Evolutionary conservation across 768 basidiomycete species (phyloP).

Genomic region (Podaxis sp.): DNA sequence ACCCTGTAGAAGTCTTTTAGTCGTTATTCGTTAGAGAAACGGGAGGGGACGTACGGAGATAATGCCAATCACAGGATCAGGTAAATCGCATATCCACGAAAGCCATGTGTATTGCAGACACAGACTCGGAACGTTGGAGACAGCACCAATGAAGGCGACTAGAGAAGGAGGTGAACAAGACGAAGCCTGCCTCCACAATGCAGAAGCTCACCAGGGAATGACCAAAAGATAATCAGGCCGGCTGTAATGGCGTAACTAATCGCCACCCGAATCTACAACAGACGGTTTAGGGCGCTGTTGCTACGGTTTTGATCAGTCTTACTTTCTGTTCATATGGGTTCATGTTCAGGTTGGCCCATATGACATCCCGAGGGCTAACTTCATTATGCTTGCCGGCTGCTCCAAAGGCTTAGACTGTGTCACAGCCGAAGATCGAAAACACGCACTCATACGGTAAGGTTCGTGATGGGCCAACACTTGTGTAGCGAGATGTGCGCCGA

Average conservation of each 20-base stretch:
- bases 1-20: conserved; percentile 41
- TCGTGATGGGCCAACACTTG: conserved; percentile 75
- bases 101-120: conserved; percentile 67
- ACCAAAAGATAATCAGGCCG: conserved; percentile 83
- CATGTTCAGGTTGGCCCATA: conserved; percentile 87
- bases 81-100: conserved; percentile 77
- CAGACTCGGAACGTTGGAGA: conserved; percentile 77
- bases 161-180: background rate
- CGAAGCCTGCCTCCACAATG: background rate
- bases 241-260: conserved; percentile 74
- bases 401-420: background rate
- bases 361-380: conserved; percentile 82
- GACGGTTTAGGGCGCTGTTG: background rate
- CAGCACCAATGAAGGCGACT: conserved; percentile 79
- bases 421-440: background rate
- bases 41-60: conserved; percentile 37
- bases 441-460: conserved; percentile 73
- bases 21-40: background rate
- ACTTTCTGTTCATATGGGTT: conserved; percentile 85
- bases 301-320: background rate
- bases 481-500: conserved; percentile 85
- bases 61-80: conserved; percentile 66
- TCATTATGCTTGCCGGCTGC: conserved; percentile 64
- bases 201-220: conserved; percentile 63
- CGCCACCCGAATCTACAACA: conserved; percentile 41